Percentiles rank a stretch among this genome's conserved stretches.
phyloP scores from a whole-genome alignment of 2,329 filamentous ascomycete species.

The Fonsecaea erecta region DNA sequence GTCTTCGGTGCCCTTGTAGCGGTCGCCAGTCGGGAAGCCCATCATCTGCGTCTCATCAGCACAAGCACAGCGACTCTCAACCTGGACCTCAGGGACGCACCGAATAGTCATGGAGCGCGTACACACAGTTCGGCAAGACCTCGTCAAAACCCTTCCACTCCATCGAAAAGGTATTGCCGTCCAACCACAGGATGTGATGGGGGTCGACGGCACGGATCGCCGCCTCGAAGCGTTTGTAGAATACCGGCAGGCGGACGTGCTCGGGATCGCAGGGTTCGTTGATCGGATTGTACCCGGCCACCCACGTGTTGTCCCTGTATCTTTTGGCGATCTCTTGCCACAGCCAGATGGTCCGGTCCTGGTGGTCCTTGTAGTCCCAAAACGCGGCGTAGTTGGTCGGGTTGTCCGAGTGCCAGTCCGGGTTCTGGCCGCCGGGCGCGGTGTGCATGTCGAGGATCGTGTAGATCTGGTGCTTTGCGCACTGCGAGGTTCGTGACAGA shows the following conservation, averaged over 20 bases:
- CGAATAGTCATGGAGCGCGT: slow-evolving; percentile 46
- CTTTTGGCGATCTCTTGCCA: slow-evolving; percentile 54
- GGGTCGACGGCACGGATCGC: slow-evolving; percentile 53
- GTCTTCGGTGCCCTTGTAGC: slow-evolving; percentile 48
- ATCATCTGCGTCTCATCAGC: slow-evolving; percentile 37
- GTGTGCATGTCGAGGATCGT: slow-evolving; percentile 58
- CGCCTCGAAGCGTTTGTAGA: slow-evolving; percentile 53
- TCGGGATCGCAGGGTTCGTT: slow-evolving; percentile 57
- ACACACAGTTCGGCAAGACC: slow-evolving; percentile 52
- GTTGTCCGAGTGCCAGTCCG: slow-evolving; percentile 59
- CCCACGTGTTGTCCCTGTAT: slow-evolving; percentile 53
- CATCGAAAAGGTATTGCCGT: slow-evolving; percentile 52
- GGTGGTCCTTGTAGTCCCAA: slow-evolving; percentile 58
- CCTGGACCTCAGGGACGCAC: slow-evolving; percentile 32
- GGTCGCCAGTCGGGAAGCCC: slow-evolving; percentile 49
- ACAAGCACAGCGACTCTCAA: not conserved
- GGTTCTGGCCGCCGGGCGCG: slow-evolving; percentile 56
- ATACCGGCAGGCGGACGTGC: slow-evolving; percentile 51
- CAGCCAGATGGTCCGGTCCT: slow-evolving; percentile 56
- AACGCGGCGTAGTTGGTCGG: slow-evolving; percentile 52
- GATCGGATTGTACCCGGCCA: slow-evolving; percentile 58
- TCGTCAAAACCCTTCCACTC: slow-evolving; percentile 51
- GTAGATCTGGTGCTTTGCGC: slow-evolving; percentile 54
- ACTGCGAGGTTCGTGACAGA: slow-evolving; percentile 34
- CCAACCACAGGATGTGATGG: slow-evolving; percentile 52